These are phyloP conservation scores for Fusarium ambrosium DNA, from an alignment of 2,329 filamentous ascomycete genomes.

Conservation along the genomic window DNA sequence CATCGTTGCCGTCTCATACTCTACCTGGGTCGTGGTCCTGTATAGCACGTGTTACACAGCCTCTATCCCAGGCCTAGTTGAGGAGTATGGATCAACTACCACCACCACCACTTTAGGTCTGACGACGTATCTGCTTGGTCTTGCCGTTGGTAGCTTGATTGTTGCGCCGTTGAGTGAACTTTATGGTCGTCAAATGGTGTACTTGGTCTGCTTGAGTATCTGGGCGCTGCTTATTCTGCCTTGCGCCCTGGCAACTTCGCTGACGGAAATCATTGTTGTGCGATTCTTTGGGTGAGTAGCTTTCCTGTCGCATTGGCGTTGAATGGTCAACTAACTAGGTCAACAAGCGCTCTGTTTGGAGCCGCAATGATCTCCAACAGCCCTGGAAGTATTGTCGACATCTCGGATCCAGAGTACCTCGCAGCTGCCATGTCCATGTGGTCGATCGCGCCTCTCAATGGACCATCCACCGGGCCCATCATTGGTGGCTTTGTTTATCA, in stretches of 20 bases:
- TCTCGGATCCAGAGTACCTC: constrained; percentile 83
- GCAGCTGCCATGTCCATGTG: constrained; percentile 88
- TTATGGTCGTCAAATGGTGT: constrained; percentile 77
- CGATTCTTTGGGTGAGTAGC: constrained; percentile 76
- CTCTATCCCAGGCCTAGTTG: constrained; percentile 76
- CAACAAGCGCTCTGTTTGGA: constrained; percentile 63
- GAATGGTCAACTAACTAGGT: neutral
- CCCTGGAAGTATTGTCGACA: constrained; percentile 86
- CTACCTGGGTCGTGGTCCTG: constrained; percentile 69
- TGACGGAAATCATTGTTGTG: constrained; percentile 77
- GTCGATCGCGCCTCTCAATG: constrained; percentile 87
- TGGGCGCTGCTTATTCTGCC: constrained; percentile 81
- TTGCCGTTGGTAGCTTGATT: constrained; percentile 79
- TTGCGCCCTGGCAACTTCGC: constrained; percentile 75
- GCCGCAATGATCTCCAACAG: constrained; percentile 87
- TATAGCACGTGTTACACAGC: constrained; percentile 86
- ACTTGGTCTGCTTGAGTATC: constrained; percentile 72
- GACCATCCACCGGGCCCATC: constrained; percentile 59
- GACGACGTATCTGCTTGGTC: constrained; percentile 82
- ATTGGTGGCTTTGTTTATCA: constrained; percentile 82
- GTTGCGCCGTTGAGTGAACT: constrained; percentile 81
- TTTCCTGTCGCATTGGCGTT: neutral
- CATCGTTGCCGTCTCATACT: constrained; percentile 60
- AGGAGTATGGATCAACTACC: constrained; percentile 72
- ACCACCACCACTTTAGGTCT: constrained; percentile 80